Conservation (phyloP, 495 filamentous ascomycete species). For the Aspergillus ostianus region DNA sequence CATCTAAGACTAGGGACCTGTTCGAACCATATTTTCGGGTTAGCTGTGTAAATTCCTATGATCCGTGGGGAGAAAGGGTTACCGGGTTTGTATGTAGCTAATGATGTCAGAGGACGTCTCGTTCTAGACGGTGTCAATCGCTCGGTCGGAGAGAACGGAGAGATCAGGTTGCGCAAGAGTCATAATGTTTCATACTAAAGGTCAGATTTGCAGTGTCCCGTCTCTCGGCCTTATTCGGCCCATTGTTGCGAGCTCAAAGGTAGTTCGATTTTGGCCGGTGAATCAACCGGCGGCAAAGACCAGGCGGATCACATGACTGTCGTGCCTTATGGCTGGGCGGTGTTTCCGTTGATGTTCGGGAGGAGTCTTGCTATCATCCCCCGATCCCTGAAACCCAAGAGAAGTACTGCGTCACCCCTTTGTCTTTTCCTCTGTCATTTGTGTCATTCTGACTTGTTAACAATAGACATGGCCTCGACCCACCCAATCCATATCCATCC, state of each 20-base stretch:
- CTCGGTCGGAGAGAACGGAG: background rate
- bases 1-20: background rate
- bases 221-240: background rate
- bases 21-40: background rate
- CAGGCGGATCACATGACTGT: background rate
- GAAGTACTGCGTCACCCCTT: background rate
- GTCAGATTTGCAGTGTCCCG: background rate
- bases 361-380: background rate
- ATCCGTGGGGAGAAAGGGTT: background rate
- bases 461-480: constrained; percentile 54
- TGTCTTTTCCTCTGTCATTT: background rate
- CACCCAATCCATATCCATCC: constrained; percentile 76
- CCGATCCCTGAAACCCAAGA: background rate
- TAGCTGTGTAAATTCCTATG: background rate
- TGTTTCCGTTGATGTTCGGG: background rate
- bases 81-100: background rate
- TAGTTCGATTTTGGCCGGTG: background rate
- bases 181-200: background rate
- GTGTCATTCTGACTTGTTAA: background rate
- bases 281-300: background rate
- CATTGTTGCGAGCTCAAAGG: background rate
- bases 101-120: background rate
- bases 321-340: background rate
- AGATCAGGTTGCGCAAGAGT: background rate
- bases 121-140: background rate